Conservation (phyloP, 73 alveolate genomes). For the Stentor roeselii region DNA sequence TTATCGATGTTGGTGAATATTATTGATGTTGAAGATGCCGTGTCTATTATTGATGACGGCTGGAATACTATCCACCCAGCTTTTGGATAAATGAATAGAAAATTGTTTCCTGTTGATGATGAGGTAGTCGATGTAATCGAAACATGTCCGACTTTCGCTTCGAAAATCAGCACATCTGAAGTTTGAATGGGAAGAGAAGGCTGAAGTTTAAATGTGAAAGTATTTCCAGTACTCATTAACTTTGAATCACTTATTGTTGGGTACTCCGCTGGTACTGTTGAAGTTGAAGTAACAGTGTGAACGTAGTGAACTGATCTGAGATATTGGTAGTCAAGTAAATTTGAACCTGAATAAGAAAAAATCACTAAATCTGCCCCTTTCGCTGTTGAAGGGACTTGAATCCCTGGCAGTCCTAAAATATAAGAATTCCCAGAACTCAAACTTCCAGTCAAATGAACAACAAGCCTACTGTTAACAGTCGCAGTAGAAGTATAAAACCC, state of each 20-base stretch:
- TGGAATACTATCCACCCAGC: constrained; percentile 2
- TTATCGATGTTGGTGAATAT: background rate
- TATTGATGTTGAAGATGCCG: background rate
- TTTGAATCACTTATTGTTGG: background rate
- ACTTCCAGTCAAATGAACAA: background rate
- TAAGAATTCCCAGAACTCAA: background rate
- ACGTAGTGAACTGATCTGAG: background rate
- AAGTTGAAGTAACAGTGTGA: background rate
- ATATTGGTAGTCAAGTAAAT: background rate
- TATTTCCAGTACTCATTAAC: background rate
- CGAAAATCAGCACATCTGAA: background rate
- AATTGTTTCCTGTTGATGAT: background rate
- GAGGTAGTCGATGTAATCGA: background rate
- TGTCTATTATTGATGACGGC: background rate
- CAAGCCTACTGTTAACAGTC: background rate
- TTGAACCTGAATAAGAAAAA: background rate
- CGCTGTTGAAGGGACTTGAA: background rate
- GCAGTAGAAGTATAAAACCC: background rate
- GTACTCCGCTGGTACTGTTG: background rate
- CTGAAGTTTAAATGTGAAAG: background rate
- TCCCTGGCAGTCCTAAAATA: background rate
- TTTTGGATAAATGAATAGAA: background rate
- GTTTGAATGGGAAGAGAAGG: background rate
- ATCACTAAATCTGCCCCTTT: constrained; percentile 17
- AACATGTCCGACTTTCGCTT: background rate